A percentile compares a stretch with the other conserved stretches of the same genome.
phyloP scores from a whole-genome alignment of 176 grass and related monocot species.

The Echinochloa phyllopogon region DNA sequence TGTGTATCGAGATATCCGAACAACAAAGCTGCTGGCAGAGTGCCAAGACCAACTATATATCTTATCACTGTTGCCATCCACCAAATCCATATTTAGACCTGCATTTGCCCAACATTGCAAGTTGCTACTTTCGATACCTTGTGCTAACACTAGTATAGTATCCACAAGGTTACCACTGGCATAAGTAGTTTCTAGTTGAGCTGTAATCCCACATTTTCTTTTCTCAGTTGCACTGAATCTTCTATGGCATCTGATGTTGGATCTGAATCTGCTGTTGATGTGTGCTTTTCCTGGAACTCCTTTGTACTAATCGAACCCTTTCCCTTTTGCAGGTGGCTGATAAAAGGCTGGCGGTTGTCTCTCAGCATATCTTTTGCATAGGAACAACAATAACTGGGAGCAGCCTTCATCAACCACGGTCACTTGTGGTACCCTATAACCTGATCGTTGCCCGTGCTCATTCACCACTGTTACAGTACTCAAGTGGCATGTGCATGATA shows the following conservation, averaged over 20 bases:
- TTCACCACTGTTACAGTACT: not conserved
- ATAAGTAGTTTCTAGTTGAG: not conserved
- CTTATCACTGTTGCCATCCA: not conserved
- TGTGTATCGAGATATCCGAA: conserved; percentile 26
- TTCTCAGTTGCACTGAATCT: not conserved
- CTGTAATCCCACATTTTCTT: not conserved
- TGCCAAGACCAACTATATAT: conserved; percentile 10
- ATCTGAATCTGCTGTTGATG: conserved; percentile 15
- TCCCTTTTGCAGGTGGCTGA: conserved; percentile 38
- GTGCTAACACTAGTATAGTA: not conserved
- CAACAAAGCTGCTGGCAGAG: conserved; percentile 2
- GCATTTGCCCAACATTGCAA: conserved; percentile 1
- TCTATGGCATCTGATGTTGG: conserved; percentile 6
- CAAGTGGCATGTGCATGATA: not conserved
- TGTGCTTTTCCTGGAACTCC: not conserved
- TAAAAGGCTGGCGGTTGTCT: conserved; percentile 27
- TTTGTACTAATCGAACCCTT: conserved; percentile 22
- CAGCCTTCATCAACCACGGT: not conserved
- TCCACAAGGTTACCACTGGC: not conserved
- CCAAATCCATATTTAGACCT: conserved; percentile 8
- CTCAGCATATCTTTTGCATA: conserved; percentile 14
- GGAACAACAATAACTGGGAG: not conserved
- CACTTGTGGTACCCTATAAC: conserved; percentile 16
- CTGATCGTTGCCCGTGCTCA: not conserved
- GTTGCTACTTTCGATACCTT: not conserved